Percentiles rank a stretch among this genome's conserved stretches.
Conservation (phyloP, 306 rosid species). For the Astragalus membranaceus region DNA sequence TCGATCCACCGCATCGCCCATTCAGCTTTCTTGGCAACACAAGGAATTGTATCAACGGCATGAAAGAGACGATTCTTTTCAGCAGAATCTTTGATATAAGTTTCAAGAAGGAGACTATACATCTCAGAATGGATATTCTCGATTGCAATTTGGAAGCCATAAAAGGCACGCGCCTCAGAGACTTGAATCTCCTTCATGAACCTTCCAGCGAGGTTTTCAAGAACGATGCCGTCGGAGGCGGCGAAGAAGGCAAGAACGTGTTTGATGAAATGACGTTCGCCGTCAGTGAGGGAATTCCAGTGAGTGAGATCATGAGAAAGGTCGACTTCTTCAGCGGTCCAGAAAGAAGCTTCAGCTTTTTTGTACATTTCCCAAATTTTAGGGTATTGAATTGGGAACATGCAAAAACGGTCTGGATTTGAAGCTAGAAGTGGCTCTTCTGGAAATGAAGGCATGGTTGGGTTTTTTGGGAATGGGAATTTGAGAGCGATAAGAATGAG, state of each 20-base stretch:
- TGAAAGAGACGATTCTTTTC: slow-evolving; percentile 57
- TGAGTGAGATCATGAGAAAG: slow-evolving; percentile 53
- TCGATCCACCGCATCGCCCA: slow-evolving; percentile 60
- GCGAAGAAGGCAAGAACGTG: slow-evolving; percentile 90
- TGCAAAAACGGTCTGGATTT: slow-evolving; percentile 78
- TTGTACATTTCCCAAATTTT: slow-evolving; percentile 94
- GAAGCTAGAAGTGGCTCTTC: slow-evolving; percentile 72
- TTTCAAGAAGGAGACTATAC: slow-evolving; percentile 73
- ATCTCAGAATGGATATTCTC: slow-evolving; percentile 92
- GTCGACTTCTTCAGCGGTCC: slow-evolving; percentile 93
- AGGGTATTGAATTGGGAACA: slow-evolving; percentile 89
- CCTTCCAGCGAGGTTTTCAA: slow-evolving; percentile 75
- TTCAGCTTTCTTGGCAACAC: slow-evolving; percentile 54
- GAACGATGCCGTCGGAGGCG: slow-evolving; percentile 83
- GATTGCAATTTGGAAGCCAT: slow-evolving; percentile 84
- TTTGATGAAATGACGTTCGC: slow-evolving; percentile 62
- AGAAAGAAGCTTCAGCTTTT: slow-evolving; percentile 83
- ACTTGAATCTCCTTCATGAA: slow-evolving; percentile 85
- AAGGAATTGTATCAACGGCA: slow-evolving; percentile 62
- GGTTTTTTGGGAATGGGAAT: neutral
- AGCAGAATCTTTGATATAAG: slow-evolving; percentile 54
- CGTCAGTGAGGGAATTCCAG: slow-evolving; percentile 53
- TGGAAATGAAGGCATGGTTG: slow-evolving; percentile 55
- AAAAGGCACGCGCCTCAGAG: slow-evolving; percentile 82
- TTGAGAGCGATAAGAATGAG: no score